These are phyloP conservation scores for Boletus sp. DNA, from an alignment of 768 basidiomycete genomes.

Conservation along the genomic window DNA sequence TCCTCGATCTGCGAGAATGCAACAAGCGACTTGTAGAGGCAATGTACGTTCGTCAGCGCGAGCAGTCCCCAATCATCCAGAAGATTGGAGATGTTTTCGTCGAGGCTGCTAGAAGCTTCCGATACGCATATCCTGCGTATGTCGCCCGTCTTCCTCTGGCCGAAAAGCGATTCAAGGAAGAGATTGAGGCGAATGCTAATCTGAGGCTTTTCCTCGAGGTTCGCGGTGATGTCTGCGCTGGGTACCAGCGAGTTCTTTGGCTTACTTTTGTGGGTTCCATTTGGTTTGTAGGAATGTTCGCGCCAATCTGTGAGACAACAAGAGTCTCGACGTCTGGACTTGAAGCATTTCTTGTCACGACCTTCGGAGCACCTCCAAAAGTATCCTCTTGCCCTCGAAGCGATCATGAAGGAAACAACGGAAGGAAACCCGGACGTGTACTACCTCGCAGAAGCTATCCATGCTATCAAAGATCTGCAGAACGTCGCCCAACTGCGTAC, in stretches of 20 bases:
- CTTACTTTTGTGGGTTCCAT: constrained; percentile 1
- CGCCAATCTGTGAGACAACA: constrained; percentile 52
- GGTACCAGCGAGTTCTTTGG: background rate
- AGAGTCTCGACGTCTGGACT: constrained; percentile 55
- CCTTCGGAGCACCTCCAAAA: constrained; percentile 63
- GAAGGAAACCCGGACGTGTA: constrained; percentile 79
- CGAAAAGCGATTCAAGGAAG: constrained; percentile 84
- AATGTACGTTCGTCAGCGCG: constrained; percentile 78
- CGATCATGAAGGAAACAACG: constrained; percentile 79
- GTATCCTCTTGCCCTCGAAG: constrained; percentile 79
- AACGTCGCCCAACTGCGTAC: constrained; percentile 78
- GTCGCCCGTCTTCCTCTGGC: constrained; percentile 81
- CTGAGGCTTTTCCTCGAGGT: constrained; percentile 88
- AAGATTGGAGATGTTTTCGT: constrained; percentile 89
- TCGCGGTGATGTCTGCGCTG: constrained; percentile 8
- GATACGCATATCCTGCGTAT: constrained; percentile 81
- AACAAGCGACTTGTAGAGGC: constrained; percentile 81
- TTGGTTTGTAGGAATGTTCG: constrained; percentile 19
- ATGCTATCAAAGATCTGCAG: constrained; percentile 79
- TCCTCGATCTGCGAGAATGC: constrained; percentile 81
- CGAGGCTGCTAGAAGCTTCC: constrained; percentile 82
- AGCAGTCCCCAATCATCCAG: constrained; percentile 79
- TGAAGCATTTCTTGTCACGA: constrained; percentile 59
- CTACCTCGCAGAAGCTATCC: constrained; percentile 78
- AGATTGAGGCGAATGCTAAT: constrained; percentile 74